A percentile compares a stretch with the other conserved stretches of the same genome.
These are phyloP conservation scores for Chondrus crispus DNA, from an alignment of 23 red algal genomes.

Conservation along the genomic window DNA sequence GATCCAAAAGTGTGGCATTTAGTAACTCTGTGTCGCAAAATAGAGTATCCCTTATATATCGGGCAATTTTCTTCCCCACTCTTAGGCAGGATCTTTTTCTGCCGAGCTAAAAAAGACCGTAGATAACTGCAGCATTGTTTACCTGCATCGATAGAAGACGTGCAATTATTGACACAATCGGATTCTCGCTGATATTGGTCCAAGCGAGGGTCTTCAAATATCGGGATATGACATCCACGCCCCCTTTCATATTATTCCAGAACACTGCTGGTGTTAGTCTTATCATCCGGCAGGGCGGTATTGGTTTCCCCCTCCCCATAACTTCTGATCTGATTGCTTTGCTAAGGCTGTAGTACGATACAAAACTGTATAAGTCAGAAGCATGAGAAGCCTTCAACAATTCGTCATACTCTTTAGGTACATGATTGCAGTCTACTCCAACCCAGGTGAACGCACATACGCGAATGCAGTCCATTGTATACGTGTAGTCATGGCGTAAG, in stretches of 20 bases:
- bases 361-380: not conserved
- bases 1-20: too few relatives aligned
- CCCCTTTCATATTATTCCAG: not conserved
- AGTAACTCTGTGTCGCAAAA: too few relatives aligned
- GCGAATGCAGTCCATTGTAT: not conserved
- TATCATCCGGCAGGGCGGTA: slow-evolving; percentile 7
- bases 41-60: too few relatives aligned
- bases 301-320: not conserved
- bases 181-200: slow-evolving; percentile 10
- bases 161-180: not conserved
- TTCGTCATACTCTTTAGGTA: not conserved
- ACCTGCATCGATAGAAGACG: not conserved
- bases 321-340: not conserved
- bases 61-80: too few relatives aligned
- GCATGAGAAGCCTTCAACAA: not conserved
- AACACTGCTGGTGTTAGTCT: not conserved
- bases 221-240: not conserved
- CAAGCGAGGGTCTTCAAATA: not conserved
- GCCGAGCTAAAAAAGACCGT: too few relatives aligned
- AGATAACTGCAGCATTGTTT: not conserved
- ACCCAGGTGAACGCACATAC: not conserved
- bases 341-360: slow-evolving; percentile 16
- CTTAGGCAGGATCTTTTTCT: too few relatives aligned
- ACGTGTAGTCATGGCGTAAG: not conserved
- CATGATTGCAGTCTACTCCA: not conserved